phyloP scores from a whole-genome alignment of 345 rosid genomes.

The Salix purpurea region DNA sequence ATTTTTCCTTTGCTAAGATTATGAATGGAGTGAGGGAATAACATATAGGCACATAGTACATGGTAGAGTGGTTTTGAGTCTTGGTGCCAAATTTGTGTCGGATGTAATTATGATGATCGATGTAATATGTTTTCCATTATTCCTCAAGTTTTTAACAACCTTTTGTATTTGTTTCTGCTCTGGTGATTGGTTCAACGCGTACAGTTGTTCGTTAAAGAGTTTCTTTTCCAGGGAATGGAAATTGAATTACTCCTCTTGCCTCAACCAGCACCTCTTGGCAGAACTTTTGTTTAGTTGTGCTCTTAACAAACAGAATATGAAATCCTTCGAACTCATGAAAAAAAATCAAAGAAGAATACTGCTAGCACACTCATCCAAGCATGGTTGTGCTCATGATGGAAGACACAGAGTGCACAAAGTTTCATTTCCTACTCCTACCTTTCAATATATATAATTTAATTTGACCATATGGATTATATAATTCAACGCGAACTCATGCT shows the following conservation, averaged over 20 bases:
- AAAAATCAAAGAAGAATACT: too few species aligned
- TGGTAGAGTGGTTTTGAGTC: neutral
- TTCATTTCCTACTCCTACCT: too few species aligned
- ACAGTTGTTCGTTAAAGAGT: neutral
- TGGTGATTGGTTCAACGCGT: neutral
- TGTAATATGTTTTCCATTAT: neutral
- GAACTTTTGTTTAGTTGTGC: too few species aligned
- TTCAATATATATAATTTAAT: too few species aligned
- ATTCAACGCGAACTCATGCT: too few species aligned
- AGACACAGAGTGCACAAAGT: too few species aligned
- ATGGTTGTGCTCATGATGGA: too few species aligned
- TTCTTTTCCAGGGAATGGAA: neutral
- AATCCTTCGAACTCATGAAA: too few species aligned
- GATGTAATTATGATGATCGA: neutral
- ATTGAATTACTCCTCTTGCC: neutral
- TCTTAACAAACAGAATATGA: too few species aligned
- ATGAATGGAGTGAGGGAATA: neutral
- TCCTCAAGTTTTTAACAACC: neutral
- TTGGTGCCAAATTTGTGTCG: too few species aligned
- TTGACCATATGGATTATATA: too few species aligned
- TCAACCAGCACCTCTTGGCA: neutral
- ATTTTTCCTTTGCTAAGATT: neutral
- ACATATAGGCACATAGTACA: neutral
- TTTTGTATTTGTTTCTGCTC: neutral
- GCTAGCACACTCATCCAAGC: too few species aligned